A percentile compares a stretch with the other conserved stretches of the same genome.
Evolutionary conservation across 768 basidiomycete genomes (phyloP).

Genomic region (Termitomyces sp.): DNA sequence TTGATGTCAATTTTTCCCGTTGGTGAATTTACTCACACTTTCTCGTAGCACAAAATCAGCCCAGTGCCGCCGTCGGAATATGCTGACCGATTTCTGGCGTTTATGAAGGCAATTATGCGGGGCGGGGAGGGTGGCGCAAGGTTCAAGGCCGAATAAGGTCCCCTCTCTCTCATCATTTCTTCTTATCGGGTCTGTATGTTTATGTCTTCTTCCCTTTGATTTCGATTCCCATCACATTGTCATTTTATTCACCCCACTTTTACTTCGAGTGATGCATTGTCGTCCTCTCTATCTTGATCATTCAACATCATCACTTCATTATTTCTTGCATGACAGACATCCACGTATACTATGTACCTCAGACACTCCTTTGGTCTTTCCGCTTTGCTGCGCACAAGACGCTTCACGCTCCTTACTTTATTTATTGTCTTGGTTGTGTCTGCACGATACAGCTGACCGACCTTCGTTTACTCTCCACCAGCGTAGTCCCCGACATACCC

Average conservation of each 20-base stretch:
- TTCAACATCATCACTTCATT: neutral
- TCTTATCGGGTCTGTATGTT: neutral
- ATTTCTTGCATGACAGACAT: neutral
- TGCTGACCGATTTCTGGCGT: conserved; percentile 80
- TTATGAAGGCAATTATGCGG: conserved; percentile 83
- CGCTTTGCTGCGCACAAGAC: neutral
- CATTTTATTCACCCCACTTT: neutral
- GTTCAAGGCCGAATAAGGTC: conserved; percentile 31
- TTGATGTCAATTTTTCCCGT: neutral
- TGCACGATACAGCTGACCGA: neutral
- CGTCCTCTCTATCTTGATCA: neutral
- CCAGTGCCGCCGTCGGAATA: conserved; percentile 88
- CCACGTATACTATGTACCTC: neutral
- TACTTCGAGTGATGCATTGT: neutral
- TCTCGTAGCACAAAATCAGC: conserved; percentile 82
- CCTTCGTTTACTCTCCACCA: neutral
- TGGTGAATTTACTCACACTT: conserved; percentile 5
- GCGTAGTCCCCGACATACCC: neutral
- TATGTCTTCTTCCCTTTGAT: neutral
- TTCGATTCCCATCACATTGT: neutral
- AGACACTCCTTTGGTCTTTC: conserved; percentile 11
- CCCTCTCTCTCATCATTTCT: neutral
- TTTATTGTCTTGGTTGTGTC: neutral
- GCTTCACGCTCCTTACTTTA: conserved; percentile 11
- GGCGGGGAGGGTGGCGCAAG: conserved; percentile 63